Evolutionary conservation across 192 early-diverging fungal genomes (phyloP).

Genomic region (Rhizophlyctis rosea): DNA sequence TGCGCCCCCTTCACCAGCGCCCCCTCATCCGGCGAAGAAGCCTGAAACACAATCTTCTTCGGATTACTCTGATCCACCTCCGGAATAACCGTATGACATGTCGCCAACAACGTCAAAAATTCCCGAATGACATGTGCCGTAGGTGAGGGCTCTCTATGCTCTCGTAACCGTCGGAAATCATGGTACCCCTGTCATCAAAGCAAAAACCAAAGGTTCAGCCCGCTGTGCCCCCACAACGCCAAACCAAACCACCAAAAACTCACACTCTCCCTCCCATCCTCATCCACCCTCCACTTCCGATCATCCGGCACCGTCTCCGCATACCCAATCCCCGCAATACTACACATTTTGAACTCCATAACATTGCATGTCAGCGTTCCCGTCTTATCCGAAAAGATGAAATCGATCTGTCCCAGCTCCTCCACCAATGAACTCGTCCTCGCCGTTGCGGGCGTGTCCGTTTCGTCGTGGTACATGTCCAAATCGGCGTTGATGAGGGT

Average conservation of each 20-base stretch:
- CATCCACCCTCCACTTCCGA: constrained; percentile 70
- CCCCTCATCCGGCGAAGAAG: constrained; percentile 94
- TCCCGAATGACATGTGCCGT: constrained; percentile 62
- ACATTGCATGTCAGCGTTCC: constrained; percentile 59
- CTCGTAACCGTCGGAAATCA: constrained; percentile 33
- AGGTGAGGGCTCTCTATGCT: constrained; percentile 34
- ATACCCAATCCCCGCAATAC: constrained; percentile 88
- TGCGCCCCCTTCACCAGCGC: constrained; percentile 76
- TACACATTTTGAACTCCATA: constrained; percentile 68
- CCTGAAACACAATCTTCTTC: constrained; percentile 83
- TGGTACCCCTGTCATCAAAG: constrained; percentile 39
- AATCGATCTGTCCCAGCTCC: constrained; percentile 96
- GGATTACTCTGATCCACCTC: constrained; percentile 63
- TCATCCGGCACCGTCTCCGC: constrained; percentile 84
- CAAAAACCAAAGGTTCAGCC: background rate
- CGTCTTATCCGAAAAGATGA: constrained; percentile 95
- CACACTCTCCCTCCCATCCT: constrained; percentile 58
- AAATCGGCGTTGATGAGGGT: constrained; percentile 91
- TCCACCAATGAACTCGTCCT: constrained; percentile 93
- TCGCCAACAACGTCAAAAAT: constrained; percentile 85
- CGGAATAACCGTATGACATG: constrained; percentile 99
- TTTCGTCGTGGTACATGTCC: constrained; percentile 94
- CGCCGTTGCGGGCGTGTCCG: constrained; percentile 92
- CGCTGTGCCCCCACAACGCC: background rate
- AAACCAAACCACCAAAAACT: constrained; percentile 1